Percentiles rank a stretch among this genome's conserved stretches.
Evolutionary conservation across 2,329 filamentous ascomycete genomes (phyloP).

Genomic region (Aspergillus nomiae): DNA sequence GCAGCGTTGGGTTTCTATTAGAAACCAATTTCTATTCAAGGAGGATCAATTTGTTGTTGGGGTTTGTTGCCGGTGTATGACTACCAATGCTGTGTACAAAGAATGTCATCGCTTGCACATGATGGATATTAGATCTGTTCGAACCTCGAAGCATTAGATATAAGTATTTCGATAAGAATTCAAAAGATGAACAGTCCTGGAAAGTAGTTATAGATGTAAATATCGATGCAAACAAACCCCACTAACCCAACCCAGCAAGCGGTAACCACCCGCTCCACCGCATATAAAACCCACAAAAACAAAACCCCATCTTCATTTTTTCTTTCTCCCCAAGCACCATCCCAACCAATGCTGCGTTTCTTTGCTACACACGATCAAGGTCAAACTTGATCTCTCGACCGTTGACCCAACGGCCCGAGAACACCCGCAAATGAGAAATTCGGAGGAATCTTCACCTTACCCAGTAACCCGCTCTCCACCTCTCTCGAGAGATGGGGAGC

Average conservation of each 20-base stretch:
- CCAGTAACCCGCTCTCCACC: slow-evolving; percentile 46
- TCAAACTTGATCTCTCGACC: slow-evolving; percentile 31
- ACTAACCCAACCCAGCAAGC: slow-evolving; percentile 15
- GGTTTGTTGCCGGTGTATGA: background rate
- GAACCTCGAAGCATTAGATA: too few species aligned
- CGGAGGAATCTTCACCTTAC: slow-evolving; percentile 84
- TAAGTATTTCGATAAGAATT: too few species aligned
- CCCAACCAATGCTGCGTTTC: slow-evolving; percentile 93
- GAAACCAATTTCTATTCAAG: background rate
- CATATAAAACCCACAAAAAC: slow-evolving; percentile 7
- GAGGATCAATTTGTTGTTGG: background rate
- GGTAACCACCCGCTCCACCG: slow-evolving; percentile 15
- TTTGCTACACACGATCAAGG: slow-evolving; percentile 79
- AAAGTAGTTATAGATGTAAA: too few species aligned
- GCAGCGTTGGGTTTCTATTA: background rate
- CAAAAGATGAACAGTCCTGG: too few species aligned
- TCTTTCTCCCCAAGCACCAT: slow-evolving; percentile 67
- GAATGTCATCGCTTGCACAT: too few species aligned
- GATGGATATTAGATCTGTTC: too few species aligned
- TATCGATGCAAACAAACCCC: too few species aligned
- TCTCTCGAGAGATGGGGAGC: slow-evolving; percentile 19
- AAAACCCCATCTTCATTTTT: slow-evolving; percentile 32
- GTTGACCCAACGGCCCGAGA: slow-evolving; percentile 9
- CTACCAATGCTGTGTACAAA: too few species aligned
- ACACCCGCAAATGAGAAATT: slow-evolving; percentile 89